Percentiles rank a stretch among this genome's conserved stretches.
Conservation (phyloP, 495 filamentous ascomycete genomes). For the Penicillium salamii region DNA sequence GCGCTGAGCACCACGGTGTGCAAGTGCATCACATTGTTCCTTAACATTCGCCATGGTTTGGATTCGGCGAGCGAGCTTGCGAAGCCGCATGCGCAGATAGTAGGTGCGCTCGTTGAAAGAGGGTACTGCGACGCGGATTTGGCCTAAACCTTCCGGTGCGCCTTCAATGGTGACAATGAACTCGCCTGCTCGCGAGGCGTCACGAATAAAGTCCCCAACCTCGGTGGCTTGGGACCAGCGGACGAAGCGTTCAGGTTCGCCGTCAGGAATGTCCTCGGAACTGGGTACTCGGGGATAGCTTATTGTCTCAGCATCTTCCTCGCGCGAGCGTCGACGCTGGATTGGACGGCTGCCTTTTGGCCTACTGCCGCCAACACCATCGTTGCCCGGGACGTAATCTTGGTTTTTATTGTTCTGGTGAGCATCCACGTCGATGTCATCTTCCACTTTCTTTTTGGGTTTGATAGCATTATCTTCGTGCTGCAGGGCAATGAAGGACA, state of each 20-base stretch:
- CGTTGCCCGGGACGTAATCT: conserved; percentile 4
- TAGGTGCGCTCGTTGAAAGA: conserved; percentile 86
- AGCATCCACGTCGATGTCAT: conserved; percentile 41
- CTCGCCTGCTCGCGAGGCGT: conserved; percentile 77
- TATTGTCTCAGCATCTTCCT: conserved; percentile 34
- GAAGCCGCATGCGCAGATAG: conserved; percentile 72
- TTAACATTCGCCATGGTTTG: conserved; percentile 68
- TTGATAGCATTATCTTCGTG: conserved; percentile 58
- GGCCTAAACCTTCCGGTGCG: conserved; percentile 47
- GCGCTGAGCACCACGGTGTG: conserved; percentile 72
- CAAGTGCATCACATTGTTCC: conserved; percentile 73
- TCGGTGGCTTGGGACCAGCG: conserved; percentile 91
- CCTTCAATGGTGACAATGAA: conserved; percentile 85
- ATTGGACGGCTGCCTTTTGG: background rate
- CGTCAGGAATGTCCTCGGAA: conserved; percentile 12
- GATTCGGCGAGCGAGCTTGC: conserved; percentile 67
- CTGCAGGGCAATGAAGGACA: conserved; percentile 81
- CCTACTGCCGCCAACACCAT: conserved; percentile 2
- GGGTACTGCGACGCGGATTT: conserved; percentile 78
- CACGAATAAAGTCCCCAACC: conserved; percentile 92
- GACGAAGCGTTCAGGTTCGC: conserved; percentile 56
- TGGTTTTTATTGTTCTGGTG: background rate
- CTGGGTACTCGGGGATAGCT: conserved; percentile 34
- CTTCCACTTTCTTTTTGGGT: conserved; percentile 46
- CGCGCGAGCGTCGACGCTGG: conserved; percentile 14